Base-by-base conservation (phyloP, 495 filamentous ascomycete species). In the Podospora australis region DNA sequence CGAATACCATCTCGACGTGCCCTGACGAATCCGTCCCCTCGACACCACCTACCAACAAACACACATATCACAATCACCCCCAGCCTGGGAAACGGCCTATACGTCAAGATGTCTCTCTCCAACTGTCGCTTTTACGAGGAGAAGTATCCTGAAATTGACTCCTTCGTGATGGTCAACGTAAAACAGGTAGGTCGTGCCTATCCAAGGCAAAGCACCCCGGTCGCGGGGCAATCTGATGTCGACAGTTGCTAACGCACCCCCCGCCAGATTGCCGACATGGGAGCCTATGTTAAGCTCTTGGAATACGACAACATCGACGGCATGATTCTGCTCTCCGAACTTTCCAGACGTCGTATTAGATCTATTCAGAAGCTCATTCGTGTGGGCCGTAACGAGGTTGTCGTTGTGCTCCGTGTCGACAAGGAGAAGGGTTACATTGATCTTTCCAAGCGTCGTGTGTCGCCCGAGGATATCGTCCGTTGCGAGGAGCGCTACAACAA, bases 361-460 rank as follows among this genome's bases (percentile, higher is more conserved):
- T 89, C 83, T 79, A 98, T 98, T 62, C 92, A 98, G 68, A 98
- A 98, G 75, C 81, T 98, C 41, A 98, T 98, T 62, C 85, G 92
- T 39, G 94, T 98, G 49, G 92, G 94, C 21, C 82, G 92, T 48
- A 98, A 98, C 62, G 92, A 98, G 65, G 94, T 97, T 20, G 92
- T 98, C 13, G 95, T 98, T 26, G 92, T 98, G 39, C 83, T 98
- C 39, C 80, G 92, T 74, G 92, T 98, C 39, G 92, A 98, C 70
- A 97, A 97, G 72, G 92, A 98, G 72, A 98, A 98, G 71, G 90
- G 90, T 57, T 98, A 98, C 63, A 98, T 98, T 69, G 92, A 98
- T 84, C 77, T 98, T 54, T 95, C 88, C 22, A 98, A 98, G 77
- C 90, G 92, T 53, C 83, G 92, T 70, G 92, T 98, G 24, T 96